These are phyloP conservation scores for Tricholomella constricta DNA, from an alignment of 768 basidiomycete genomes.

Conservation along the genomic window DNA sequence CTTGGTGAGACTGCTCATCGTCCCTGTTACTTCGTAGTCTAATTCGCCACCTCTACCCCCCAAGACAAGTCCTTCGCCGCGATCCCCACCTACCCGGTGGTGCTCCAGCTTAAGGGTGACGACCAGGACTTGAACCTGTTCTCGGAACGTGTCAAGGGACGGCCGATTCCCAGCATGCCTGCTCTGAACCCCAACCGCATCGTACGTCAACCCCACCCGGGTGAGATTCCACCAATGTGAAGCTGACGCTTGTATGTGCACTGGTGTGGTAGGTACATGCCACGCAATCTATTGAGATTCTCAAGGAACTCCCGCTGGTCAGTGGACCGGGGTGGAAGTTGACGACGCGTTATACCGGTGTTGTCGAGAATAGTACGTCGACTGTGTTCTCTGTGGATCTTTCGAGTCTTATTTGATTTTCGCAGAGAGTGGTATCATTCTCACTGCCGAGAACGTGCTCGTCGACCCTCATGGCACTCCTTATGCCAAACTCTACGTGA, in stretches of 20 bases:
- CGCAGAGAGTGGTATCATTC: conserved; percentile 73
- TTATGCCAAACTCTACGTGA: conserved; percentile 66
- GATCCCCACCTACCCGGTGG: conserved; percentile 86
- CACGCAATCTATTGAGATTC: conserved; percentile 75
- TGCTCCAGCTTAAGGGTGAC: conserved; percentile 70
- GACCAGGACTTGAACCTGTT: conserved; percentile 74
- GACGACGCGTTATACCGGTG: conserved; percentile 62
- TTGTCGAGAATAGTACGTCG: conserved; percentile 79
- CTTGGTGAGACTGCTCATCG: conserved; percentile 42
- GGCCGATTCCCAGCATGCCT: conserved; percentile 66
- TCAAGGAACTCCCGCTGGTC: conserved; percentile 74
- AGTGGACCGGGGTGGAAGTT: conserved; percentile 82
- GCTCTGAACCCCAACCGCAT: conserved; percentile 67
- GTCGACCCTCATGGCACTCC: conserved; percentile 60
- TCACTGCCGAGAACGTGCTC: conserved; percentile 64
- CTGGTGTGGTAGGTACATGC: conserved; percentile 63
- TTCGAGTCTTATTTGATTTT: neutral
- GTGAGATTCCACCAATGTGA: neutral
- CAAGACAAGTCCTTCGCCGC: conserved; percentile 75
- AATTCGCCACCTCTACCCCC: too few relatives aligned
- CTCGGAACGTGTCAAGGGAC: conserved; percentile 46
- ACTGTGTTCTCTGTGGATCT: neutral
- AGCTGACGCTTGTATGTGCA: neutral
- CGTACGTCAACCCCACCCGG: too few relatives aligned
- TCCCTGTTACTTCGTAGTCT: too few relatives aligned